Evolutionary conservation across 768 basidiomycete genomes (phyloP).

Genomic region (Mycena haematopus): DNA sequence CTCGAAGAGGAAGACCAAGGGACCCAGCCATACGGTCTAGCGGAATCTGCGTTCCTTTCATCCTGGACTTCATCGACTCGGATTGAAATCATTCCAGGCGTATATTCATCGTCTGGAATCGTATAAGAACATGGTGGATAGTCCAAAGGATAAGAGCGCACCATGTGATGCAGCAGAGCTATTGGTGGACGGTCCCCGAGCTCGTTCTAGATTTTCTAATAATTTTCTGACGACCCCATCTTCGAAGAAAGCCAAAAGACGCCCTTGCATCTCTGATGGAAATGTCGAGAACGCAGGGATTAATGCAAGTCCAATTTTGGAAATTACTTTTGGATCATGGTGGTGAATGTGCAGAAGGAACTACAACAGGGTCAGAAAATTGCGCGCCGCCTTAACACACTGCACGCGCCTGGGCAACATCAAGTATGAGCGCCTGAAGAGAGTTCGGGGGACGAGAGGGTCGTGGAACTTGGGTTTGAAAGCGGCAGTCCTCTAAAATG

Average conservation of each 20-base stretch:
- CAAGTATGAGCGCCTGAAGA: conserved; percentile 73
- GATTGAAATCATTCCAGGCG: conserved; percentile 59
- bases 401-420: conserved; percentile 59
- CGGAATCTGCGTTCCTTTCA: conserved; percentile 26
- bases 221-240: conserved; percentile 60
- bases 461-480: conserved; percentile 60
- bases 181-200: conserved; percentile 37
- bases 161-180: conserved; percentile 1
- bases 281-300: conserved; percentile 82
- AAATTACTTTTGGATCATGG: conserved; percentile 56
- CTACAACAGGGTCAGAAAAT: conserved; percentile 3
- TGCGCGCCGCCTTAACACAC: not conserved
- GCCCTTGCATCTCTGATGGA: conserved; percentile 61
- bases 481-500: conserved; percentile 75
- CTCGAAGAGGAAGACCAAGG: conserved; percentile 36
- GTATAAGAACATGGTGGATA: conserved; percentile 20
- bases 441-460: conserved; percentile 76
- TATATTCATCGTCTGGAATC: conserved; percentile 29
- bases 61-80: conserved; percentile 60
- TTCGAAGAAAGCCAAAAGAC: conserved; percentile 75
- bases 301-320: conserved; percentile 69
- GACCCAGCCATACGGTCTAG: conserved; percentile 33
- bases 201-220: conserved; percentile 51
- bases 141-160: conserved; percentile 12
- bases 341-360: conserved; percentile 64